Evolutionary conservation across 1,284 basidiomycete species (phyloP).

Genomic region (Trichosporon faecale): DNA sequence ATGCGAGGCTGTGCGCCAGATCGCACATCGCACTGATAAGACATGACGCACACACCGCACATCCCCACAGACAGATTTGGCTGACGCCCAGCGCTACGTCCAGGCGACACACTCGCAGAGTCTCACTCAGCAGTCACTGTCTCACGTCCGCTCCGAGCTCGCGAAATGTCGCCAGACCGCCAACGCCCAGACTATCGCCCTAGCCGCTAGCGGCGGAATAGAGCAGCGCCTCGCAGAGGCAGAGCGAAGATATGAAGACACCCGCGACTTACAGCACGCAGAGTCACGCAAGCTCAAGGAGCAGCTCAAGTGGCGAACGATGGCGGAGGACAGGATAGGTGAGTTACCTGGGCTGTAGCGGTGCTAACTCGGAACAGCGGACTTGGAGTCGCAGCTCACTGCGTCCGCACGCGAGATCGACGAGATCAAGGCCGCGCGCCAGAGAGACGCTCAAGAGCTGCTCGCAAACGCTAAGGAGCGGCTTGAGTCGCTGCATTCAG

Average conservation of each 20-base stretch:
- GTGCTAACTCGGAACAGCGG: constrained; percentile 55
- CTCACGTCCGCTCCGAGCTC: constrained; percentile 43
- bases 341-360: constrained; percentile 13
- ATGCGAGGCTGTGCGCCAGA: background rate
- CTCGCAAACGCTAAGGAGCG: constrained; percentile 67
- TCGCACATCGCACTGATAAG: background rate
- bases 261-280: constrained; percentile 74
- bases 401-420: constrained; percentile 63
- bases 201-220: constrained; percentile 27
- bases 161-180: constrained; percentile 32
- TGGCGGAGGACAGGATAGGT: constrained; percentile 44
- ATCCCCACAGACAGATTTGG: background rate
- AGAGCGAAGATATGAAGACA: constrained; percentile 66
- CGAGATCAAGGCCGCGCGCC: constrained; percentile 61
- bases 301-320: constrained; percentile 52
- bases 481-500: constrained; percentile 61
- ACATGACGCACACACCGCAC: constrained; percentile 1
- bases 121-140: constrained; percentile 47
- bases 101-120: constrained; percentile 59
- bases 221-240: constrained; percentile 55
- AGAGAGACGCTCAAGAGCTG: constrained; percentile 67
- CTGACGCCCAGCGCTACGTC: constrained; percentile 62
- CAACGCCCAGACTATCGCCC: constrained; percentile 26
- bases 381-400: constrained; percentile 69
- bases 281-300: constrained; percentile 67